Percentiles rank a stretch among this genome's conserved stretches.
These are phyloP conservation scores for Anethum foeniculum DNA, from an alignment of 140 eudicot genomes.

Conservation along the genomic window DNA sequence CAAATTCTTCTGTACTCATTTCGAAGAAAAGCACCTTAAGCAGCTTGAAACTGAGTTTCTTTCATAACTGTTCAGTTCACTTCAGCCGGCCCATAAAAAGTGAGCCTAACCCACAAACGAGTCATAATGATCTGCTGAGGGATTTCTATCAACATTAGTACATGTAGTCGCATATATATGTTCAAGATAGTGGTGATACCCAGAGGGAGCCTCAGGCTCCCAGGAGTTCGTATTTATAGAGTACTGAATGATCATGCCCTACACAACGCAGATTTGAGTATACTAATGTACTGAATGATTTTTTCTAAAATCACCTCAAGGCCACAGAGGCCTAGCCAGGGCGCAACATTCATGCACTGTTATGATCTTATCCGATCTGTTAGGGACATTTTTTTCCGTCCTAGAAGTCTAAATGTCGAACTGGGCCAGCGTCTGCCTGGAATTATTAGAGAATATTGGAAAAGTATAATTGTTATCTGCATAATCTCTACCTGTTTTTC, in stretches of 20 bases:
- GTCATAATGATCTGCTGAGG: too few species aligned
- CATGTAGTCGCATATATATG: too few species aligned
- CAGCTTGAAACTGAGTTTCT: background rate
- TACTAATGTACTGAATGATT: too few species aligned
- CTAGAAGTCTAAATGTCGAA: background rate
- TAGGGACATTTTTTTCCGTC: background rate
- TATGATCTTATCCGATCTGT: background rate
- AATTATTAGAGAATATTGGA: background rate
- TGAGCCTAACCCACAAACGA: background rate
- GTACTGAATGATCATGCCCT: too few species aligned
- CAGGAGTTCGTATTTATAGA: background rate
- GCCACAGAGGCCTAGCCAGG: background rate
- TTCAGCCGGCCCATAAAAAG: background rate
- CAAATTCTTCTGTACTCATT: too few species aligned
- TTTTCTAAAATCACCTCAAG: background rate
- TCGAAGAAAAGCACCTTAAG: too few species aligned
- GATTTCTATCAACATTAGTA: too few species aligned
- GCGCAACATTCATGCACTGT: background rate
- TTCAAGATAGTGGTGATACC: too few species aligned
- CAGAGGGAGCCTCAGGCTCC: too few species aligned
- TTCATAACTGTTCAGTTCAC: background rate
- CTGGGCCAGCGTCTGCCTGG: background rate
- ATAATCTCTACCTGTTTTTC: too few species aligned
- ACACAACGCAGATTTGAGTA: too few species aligned
- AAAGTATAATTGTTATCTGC: background rate